phyloP scores from a whole-genome alignment of 2,329 filamentous ascomycete genomes.

The Ploettnerulaceae sp. region DNA sequence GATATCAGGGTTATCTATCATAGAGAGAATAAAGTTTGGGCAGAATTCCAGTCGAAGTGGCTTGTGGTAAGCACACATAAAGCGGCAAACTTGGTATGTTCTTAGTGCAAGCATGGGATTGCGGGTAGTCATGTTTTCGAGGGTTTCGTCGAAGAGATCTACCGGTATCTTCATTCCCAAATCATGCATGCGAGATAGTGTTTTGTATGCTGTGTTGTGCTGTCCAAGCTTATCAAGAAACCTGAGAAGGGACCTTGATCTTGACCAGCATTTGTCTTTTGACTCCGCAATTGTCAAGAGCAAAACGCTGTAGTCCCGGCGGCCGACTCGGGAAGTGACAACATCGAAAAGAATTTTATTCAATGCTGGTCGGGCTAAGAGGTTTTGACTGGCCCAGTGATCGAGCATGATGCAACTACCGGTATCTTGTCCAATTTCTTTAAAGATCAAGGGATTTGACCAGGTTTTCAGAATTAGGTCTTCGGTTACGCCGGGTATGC shows the following conservation, averaged over 20 bases:
- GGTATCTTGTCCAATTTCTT: neutral
- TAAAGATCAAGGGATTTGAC: neutral
- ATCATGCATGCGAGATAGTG: slow-evolving; percentile 11
- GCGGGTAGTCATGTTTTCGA: slow-evolving; percentile 16
- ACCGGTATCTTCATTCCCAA: slow-evolving; percentile 11
- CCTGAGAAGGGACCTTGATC: slow-evolving; percentile 10
- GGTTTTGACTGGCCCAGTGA: slow-evolving; percentile 22
- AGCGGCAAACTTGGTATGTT: slow-evolving; percentile 12
- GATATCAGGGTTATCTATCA: slow-evolving; percentile 19
- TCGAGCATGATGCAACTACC: slow-evolving; percentile 14
- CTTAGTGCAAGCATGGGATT: slow-evolving; percentile 10
- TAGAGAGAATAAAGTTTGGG: slow-evolving; percentile 20
- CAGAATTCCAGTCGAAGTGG: slow-evolving; percentile 14
- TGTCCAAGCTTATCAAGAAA: slow-evolving; percentile 14
- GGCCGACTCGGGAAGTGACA: neutral
- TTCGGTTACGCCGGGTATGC: slow-evolving; percentile 10
- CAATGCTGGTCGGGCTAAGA: slow-evolving; percentile 8
- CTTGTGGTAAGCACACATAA: neutral
- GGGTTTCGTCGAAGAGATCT: slow-evolving; percentile 7
- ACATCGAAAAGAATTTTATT: slow-evolving; percentile 17
- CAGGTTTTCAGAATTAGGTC: slow-evolving; percentile 13
- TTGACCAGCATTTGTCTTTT: slow-evolving; percentile 7
- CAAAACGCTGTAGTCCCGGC: slow-evolving; percentile 9
- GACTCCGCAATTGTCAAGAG: slow-evolving; percentile 15
- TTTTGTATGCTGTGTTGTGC: slow-evolving; percentile 7